Conservation (phyloP, 768 basidiomycete species). For the Russula emetica region DNA sequence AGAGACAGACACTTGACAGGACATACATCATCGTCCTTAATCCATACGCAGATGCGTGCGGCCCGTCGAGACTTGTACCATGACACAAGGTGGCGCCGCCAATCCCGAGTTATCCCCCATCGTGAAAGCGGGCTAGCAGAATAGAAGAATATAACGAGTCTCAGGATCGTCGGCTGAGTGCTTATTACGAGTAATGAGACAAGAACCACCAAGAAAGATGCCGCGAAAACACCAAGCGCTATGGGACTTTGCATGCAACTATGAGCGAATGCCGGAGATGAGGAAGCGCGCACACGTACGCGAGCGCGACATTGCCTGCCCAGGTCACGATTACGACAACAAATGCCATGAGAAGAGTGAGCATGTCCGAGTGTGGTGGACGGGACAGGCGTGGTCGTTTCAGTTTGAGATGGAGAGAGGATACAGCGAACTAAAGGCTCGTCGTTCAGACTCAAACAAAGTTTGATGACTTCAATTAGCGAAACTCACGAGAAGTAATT, state of each 20-base stretch:
- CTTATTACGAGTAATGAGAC: constrained; percentile 12
- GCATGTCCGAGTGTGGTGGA: constrained; percentile 19
- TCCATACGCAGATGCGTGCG: constrained; percentile 27
- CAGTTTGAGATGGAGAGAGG: constrained; percentile 23
- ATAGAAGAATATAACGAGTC: constrained; percentile 13
- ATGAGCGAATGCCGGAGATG: background rate
- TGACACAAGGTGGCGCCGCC: constrained; percentile 14
- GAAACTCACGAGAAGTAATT: constrained; percentile 22
- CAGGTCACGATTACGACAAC: constrained; percentile 20
- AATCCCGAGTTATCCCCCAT: constrained; percentile 3
- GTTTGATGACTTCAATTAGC: background rate
- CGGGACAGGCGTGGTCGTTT: constrained; percentile 25
- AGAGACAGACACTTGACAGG: background rate
- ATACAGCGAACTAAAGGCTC: constrained; percentile 23
- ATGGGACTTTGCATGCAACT: constrained; percentile 15
- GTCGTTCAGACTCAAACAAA: background rate
- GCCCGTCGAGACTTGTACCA: constrained; percentile 23
- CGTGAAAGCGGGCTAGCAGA: constrained; percentile 17
- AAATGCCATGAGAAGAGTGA: constrained; percentile 23
- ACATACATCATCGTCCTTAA: constrained; percentile 27
- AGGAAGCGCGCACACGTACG: constrained; percentile 9
- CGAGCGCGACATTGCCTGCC: constrained; percentile 25
- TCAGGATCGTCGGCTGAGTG: constrained; percentile 20
- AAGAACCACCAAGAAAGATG: constrained; percentile 20
- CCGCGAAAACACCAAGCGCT: constrained; percentile 24